Conservation (phyloP, 1,139 yeast species). For the Candida dubliniensis region DNA sequence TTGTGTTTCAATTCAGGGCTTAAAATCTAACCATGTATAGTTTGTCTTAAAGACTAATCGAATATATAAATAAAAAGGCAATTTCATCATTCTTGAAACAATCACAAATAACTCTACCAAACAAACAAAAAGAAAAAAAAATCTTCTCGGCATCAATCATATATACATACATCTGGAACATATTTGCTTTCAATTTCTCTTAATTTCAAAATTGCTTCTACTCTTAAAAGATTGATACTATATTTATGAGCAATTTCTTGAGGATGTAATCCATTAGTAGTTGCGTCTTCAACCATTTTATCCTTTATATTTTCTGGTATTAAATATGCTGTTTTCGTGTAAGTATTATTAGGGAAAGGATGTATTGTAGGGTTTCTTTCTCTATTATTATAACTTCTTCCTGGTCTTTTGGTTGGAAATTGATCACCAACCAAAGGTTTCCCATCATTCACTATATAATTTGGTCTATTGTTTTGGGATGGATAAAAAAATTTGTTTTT, state of each 20-base stretch:
- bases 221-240: constrained; percentile 79
- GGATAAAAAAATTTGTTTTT: constrained; percentile 75
- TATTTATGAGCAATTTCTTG: constrained; percentile 79
- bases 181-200: constrained; percentile 62
- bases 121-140: not conserved
- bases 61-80: constrained; percentile 22
- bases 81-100: constrained; percentile 23
- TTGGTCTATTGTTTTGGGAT: constrained; percentile 71
- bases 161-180: constrained; percentile 60
- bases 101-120: not conserved
- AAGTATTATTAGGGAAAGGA: constrained; percentile 79
- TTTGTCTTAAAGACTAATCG: constrained; percentile 85
- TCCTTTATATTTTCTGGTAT: constrained; percentile 59
- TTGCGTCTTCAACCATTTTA: constrained; percentile 58
- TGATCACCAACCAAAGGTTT: constrained; percentile 30
- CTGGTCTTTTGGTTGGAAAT: constrained; percentile 10
- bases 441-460: constrained; percentile 67
- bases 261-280: constrained; percentile 50
- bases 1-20: constrained; percentile 9
- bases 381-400: constrained; percentile 12
- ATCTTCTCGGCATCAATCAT: constrained; percentile 47
- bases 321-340: constrained; percentile 65
- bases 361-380: constrained; percentile 43
- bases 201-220: constrained; percentile 80
- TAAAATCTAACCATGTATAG: constrained; percentile 51